A percentile compares a stretch with the other conserved stretches of the same genome.
Conservation (phyloP, 257 asterid species). For the Galeopsis tetrahit region DNA sequence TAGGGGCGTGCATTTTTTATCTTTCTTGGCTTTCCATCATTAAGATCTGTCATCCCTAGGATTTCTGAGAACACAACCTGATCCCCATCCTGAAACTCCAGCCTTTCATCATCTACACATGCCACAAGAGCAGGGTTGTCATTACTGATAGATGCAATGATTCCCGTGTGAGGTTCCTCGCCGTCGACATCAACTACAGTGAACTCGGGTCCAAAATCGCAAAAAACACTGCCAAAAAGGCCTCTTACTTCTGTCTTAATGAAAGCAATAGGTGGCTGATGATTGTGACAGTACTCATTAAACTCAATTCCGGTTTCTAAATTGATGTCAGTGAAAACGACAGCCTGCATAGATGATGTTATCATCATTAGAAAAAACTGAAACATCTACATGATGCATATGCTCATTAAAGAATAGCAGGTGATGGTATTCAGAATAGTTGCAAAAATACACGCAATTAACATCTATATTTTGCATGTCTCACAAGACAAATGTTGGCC, state of each 20-base stretch:
- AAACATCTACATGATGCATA: constrained; percentile 3
- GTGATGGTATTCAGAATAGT: not conserved
- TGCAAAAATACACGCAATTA: not conserved
- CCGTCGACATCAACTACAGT: constrained; percentile 91
- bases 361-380: constrained; percentile 25
- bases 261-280: constrained; percentile 91
- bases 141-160: constrained; percentile 84
- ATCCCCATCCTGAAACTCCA: constrained; percentile 94
- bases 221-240: constrained; percentile 80
- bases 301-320: constrained; percentile 70
- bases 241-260: constrained; percentile 90
- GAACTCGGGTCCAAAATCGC: constrained; percentile 94
- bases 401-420: not conserved
- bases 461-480: not conserved
- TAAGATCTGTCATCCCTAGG: constrained; percentile 84
- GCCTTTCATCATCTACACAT: constrained; percentile 96
- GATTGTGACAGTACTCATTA: constrained; percentile 81
- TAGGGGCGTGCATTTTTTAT: constrained; percentile 71
- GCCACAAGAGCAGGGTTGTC: constrained; percentile 86
- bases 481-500: not conserved
- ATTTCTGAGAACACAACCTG: constrained; percentile 87
- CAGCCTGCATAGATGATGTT: constrained; percentile 64
- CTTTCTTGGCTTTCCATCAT: constrained; percentile 96
- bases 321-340: constrained; percentile 72
- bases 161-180: constrained; percentile 92